Evolutionary conservation across 2,329 filamentous ascomycete genomes (phyloP).

Genomic region (Aspergillus tubingensis): DNA sequence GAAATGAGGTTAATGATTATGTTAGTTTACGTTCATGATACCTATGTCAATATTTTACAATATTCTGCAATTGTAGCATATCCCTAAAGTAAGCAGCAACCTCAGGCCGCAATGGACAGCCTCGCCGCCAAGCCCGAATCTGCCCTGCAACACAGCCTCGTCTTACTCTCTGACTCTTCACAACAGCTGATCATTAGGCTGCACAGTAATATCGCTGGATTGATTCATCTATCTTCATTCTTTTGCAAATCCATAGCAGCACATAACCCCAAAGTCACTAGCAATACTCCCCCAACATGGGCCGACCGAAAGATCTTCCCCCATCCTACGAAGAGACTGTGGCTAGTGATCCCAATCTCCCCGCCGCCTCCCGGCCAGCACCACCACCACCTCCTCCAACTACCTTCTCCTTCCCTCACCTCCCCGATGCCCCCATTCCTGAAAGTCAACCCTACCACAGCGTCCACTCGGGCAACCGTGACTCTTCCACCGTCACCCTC

Average conservation of each 20-base stretch:
- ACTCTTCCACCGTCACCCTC: conserved; percentile 8
- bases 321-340: conserved; percentile 5
- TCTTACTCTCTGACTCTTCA: neutral
- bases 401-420: neutral
- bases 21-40: too few relatives aligned
- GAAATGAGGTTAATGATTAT: too few relatives aligned
- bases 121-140: neutral
- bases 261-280: neutral
- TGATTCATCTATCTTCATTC: too few relatives aligned
- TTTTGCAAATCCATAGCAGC: neutral
- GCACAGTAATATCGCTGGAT: neutral
- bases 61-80: too few relatives aligned
- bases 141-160: neutral
- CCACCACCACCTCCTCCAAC: neutral
- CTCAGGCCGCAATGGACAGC: neutral
- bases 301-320: neutral
- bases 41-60: too few relatives aligned
- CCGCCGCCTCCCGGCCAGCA: neutral
- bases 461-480: conserved; percentile 3
- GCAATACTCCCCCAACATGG: neutral
- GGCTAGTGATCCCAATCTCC: neutral
- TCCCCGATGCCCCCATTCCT: conserved; percentile 4
- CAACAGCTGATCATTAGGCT: neutral
- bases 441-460: conserved; percentile 8
- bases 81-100: neutral